A percentile compares a stretch with the other conserved stretches of the same genome.
These are phyloP conservation scores for Termitomyces bulborhizus DNA, from an alignment of 768 basidiomycete species.

Conservation along the genomic window DNA sequence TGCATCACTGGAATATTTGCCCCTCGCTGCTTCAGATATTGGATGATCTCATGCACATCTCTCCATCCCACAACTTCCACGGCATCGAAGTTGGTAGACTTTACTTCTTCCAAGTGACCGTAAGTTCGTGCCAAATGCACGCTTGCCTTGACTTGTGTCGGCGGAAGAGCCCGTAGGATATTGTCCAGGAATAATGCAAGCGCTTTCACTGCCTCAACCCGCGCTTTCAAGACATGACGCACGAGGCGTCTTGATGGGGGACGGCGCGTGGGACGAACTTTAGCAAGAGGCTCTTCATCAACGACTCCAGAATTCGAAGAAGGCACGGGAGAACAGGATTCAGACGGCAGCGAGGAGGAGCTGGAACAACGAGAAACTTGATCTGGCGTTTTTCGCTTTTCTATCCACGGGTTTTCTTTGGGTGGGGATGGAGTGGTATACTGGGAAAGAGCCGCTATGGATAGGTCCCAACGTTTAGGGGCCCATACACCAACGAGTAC, in stretches of 20 bases:
- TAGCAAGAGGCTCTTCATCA: conserved; percentile 35
- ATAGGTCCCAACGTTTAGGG: conserved; percentile 78
- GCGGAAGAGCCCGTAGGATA: conserved; percentile 35
- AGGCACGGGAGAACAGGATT: conserved; percentile 13
- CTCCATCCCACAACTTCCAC: conserved; percentile 48
- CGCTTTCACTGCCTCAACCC: conserved; percentile 75
- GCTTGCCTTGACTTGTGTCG: conserved; percentile 39
- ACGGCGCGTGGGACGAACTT: conserved; percentile 30
- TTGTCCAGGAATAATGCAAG: conserved; percentile 69
- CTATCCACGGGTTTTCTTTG: conserved; percentile 68
- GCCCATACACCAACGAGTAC: conserved; percentile 95
- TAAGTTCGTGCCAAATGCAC: conserved; percentile 39
- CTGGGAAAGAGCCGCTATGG: conserved; percentile 63
- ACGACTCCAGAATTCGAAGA: conserved; percentile 8
- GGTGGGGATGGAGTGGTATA: conserved; percentile 66
- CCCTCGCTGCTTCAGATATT: conserved; percentile 62
- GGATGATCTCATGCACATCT: conserved; percentile 63
- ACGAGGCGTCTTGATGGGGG: conserved; percentile 81
- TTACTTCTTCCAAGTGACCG: conserved; percentile 40
- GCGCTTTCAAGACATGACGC: conserved; percentile 81
- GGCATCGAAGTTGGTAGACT: conserved; percentile 18
- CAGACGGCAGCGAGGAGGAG: conserved; percentile 12
- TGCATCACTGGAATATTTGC: conserved; percentile 59
- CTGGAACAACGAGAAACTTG: conserved; percentile 13
- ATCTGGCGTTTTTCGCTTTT: conserved; percentile 31